Conservation (phyloP, 345 rosid genomes). For the Camelina neglecta region DNA sequence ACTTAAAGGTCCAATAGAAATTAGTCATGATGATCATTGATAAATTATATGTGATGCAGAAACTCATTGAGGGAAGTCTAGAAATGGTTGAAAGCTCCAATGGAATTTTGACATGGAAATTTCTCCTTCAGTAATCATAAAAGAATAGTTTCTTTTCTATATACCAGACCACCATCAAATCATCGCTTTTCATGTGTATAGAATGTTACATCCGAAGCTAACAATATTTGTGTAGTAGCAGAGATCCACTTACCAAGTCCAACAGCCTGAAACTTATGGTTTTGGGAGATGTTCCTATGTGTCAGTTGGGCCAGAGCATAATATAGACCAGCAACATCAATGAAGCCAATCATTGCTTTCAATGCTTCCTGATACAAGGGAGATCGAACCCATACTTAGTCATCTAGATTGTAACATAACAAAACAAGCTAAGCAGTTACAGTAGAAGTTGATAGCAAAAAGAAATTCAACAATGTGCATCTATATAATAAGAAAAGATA, state of each 20-base stretch:
- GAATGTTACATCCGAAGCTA: not conserved
- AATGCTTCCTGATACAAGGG: conserved; percentile 69
- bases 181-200: not conserved
- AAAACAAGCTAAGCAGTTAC: not conserved
- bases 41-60: not conserved
- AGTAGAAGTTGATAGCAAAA: not conserved
- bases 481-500: not conserved
- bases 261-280: conserved; percentile 97
- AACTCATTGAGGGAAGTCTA: not conserved
- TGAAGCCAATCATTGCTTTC: conserved; percentile 92
- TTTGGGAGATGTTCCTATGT: conserved; percentile 94
- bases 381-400: conserved; percentile 13
- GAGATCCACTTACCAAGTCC: conserved; percentile 73
- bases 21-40: not conserved
- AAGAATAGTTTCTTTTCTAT: not conserved
- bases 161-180: not conserved
- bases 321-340: conserved; percentile 97
- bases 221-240: not conserved
- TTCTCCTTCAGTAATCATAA: not conserved
- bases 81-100: not conserved
- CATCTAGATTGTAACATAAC: not conserved
- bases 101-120: not conserved
- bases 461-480: conserved; percentile 10
- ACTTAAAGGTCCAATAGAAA: not conserved
- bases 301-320: conserved; percentile 90